These are phyloP conservation scores for Penicillium parvum DNA, from an alignment of 495 filamentous ascomycete genomes.

Conservation along the genomic window DNA sequence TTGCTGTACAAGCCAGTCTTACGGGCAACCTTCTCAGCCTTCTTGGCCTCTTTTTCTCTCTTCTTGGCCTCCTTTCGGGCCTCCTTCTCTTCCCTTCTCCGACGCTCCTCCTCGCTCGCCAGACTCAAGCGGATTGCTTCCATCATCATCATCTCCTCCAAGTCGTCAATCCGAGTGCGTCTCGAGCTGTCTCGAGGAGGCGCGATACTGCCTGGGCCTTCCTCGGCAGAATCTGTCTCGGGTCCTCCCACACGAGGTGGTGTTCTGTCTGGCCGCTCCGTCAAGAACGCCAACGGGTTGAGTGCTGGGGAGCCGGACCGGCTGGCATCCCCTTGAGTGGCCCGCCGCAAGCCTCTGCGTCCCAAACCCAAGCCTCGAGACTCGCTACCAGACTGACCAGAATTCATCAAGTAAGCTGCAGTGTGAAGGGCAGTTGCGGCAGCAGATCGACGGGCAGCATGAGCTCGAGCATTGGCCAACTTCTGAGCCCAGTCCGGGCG, in stretches of 20 bases:
- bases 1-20: slow-evolving; percentile 49
- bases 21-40: slow-evolving; percentile 63
- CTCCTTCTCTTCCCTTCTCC: slow-evolving; percentile 76
- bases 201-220: slow-evolving; percentile 38
- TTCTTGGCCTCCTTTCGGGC: slow-evolving; percentile 75
- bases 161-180: slow-evolving; percentile 69
- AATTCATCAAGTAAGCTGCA: slow-evolving; percentile 87
- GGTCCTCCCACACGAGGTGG: slow-evolving; percentile 26
- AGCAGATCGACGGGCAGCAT: slow-evolving; percentile 80
- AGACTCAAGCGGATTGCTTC: slow-evolving; percentile 88
- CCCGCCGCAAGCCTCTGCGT: slow-evolving; percentile 42
- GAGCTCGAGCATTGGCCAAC: slow-evolving; percentile 74
- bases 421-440: slow-evolving; percentile 94
- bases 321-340: slow-evolving; percentile 31
- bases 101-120: slow-evolving; percentile 84
- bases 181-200: slow-evolving; percentile 56
- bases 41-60: slow-evolving; percentile 76
- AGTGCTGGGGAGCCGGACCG: slow-evolving; percentile 44
- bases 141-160: slow-evolving; percentile 98
- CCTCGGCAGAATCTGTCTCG: slow-evolving; percentile 40
- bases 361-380: slow-evolving; percentile 45
- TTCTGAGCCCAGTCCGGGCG: slow-evolving; percentile 95
- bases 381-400: slow-evolving; percentile 46
- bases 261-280: slow-evolving; percentile 35
- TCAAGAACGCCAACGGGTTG: slow-evolving; percentile 48